Base-by-base conservation (phyloP, 2,329 filamentous ascomycete genomes). In the Fusarium longipes region DNA sequence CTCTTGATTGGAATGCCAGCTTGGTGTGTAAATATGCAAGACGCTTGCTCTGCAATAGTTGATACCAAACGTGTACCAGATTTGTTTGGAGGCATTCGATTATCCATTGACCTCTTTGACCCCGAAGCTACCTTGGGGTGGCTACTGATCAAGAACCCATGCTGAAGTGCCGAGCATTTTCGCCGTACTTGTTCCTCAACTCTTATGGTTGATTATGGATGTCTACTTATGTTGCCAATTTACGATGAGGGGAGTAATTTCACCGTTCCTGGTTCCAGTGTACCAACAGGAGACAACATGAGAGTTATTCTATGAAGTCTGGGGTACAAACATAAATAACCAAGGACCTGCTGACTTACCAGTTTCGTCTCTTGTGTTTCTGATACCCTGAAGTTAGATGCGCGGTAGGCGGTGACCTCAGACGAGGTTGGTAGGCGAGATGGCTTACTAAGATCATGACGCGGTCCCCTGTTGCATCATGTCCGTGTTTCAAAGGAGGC, bases 391-490 rank as follows among this genome's bases (percentile, higher is more conserved):
- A 24, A 5, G 20, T 24, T 15, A 40, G 15, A 47, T 25, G 27
- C 20, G 49, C 29, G 12, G 20, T 12, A 57, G 32, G 18, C n/a
- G 24, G 51, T 63, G 29, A 40, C 25, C 30, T 47, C 7, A 15
- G 9, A 47, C 29, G 44, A 35, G 44, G 15, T 40, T 40, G 43
- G 27, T 32, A 51, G 48, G 33, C 27, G 30, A 30, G 12, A 38
- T 30, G 66, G 48, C 66, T 58, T 67, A 58, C 53, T 71, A 68
- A 68, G 61, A 29, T 27, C 55, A 67, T 68, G 65, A 69, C 65
- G 65, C 61, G 65, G 65, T 69, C 60, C 38, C 60, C 39, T 51
- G 35, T 33, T 57, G 57, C 44, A 56, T 66, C 51, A 58, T 57
- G 36, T 22, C 51, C 51, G 49, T 54, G 52, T 68, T 52, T 54